Base-by-base conservation (phyloP, 1,139 yeast genomes). In the Wickerhamomyces sp. region DNA sequence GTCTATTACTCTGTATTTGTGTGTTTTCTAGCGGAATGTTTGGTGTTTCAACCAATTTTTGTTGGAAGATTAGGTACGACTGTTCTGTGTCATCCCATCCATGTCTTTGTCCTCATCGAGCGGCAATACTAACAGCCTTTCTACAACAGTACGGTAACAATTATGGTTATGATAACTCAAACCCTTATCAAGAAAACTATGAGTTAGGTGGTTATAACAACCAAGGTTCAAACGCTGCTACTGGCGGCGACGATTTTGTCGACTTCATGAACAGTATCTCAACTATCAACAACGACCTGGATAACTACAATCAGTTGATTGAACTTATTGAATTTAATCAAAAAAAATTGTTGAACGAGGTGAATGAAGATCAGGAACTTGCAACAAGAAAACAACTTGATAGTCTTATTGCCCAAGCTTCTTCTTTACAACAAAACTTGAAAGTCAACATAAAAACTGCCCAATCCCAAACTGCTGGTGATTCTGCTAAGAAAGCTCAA, bases 401-500 rank as follows among this genome's bases (percentile, higher is more conserved):
- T 59, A 73, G 78, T 50, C 73, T 88, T 52, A 83, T 84, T 41
- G 73, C 84, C 42, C 95, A 90, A 62, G 88, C 96, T 6, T 79
- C 87, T 43, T 78, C 86, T 45, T 74, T 89, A 57, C 95, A 93
- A 59, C 76, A 78, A 57, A 76, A 78, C 53, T 79, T 93, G 64
- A 89, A 88, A 65, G 68, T 74, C 50, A 78, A 90, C 59, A 85
- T 93, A 63, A 87, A 88, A 66, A 72, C 77, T 51, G 82, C 87
- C 41, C 95, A 89, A 67, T 78, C 82, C 48, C 79, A 77, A 45
- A 84, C 88, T 47, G 76, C 81, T 56, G 73, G 73, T 47, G 96
- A 90, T 69, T 72, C 78, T 45, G 86, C 95, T 58, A 89, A 89
- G 68, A 80, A 80, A 63, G 88, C 86, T 48, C 99, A 93, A 71